Evolutionary conservation across 139 green algal species (phyloP).

Genomic region (Asterochloris sp.): DNA sequence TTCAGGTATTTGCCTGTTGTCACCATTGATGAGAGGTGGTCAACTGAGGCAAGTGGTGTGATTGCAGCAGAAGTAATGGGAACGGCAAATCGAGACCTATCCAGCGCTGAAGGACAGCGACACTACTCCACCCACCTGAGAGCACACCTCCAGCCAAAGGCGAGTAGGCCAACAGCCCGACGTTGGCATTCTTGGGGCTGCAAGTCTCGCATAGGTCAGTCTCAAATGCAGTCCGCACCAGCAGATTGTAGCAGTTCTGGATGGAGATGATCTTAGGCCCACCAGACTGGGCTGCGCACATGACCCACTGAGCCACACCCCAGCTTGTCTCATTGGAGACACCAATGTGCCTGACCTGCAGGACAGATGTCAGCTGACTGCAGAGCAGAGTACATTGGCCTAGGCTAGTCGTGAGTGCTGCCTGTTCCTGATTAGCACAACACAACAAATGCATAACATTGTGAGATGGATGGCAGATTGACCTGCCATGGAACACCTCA

Average conservation of each 20-base stretch:
- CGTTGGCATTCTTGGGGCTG: slow-evolving; percentile 48
- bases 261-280: slow-evolving; percentile 81
- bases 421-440: too few species aligned
- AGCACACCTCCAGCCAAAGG: slow-evolving; percentile 63
- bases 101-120: not conserved
- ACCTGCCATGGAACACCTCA: slow-evolving; percentile 17
- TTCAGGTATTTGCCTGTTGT: not conserved
- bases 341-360: slow-evolving; percentile 82
- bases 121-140: slow-evolving; percentile 62
- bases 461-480: not conserved
- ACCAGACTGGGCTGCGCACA: slow-evolving; percentile 42
- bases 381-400: too few species aligned
- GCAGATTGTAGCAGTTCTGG: slow-evolving; percentile 70
- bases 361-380: not conserved
- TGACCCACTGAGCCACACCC: slow-evolving; percentile 74
- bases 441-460: too few species aligned
- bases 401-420: too few species aligned
- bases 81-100: not conserved
- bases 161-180: slow-evolving; percentile 85
- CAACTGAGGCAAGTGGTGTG: not conserved
- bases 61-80: not conserved
- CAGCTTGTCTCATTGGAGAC: slow-evolving; percentile 89
- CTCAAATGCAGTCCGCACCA: slow-evolving; percentile 71
- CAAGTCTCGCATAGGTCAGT: slow-evolving; percentile 81
- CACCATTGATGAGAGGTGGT: not conserved